phyloP scores from a whole-genome alignment of 345 rosid species.

The Brassica juncea region DNA sequence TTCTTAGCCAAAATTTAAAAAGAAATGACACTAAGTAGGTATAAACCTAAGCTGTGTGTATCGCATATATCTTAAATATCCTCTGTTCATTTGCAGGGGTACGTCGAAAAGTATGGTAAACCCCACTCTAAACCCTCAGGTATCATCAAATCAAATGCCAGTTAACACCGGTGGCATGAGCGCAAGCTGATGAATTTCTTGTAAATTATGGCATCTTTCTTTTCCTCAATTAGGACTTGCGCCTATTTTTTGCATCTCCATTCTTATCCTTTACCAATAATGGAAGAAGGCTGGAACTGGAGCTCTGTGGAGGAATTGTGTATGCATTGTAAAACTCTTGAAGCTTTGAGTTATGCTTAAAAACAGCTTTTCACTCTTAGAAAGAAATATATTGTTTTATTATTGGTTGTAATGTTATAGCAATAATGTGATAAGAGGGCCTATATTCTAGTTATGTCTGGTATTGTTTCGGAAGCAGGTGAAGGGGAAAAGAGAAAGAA shows the following conservation, averaged over 20 bases:
- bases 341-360: neutral
- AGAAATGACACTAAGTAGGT: neutral
- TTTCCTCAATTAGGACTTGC: conserved; percentile 10
- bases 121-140: conserved; percentile 42
- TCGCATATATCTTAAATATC: conserved; percentile 28
- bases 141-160: conserved; percentile 15
- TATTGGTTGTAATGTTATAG: conserved; percentile 1
- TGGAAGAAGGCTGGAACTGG: conserved; percentile 31
- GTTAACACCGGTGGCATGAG: conserved; percentile 22
- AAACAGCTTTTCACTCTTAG: neutral
- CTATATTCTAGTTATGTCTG: neutral
- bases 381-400: neutral
- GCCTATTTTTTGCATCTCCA: conserved; percentile 21
- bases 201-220: conserved; percentile 30
- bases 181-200: conserved; percentile 13
- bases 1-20: conserved; percentile 6
- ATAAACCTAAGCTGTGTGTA: neutral
- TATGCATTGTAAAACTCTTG: neutral
- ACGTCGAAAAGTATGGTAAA: conserved; percentile 66
- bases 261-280: conserved; percentile 14
- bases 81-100: conserved; percentile 64
- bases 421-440: conserved; percentile 6
- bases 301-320: conserved; percentile 14
- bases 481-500: neutral
- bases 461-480: conserved; percentile 10